Evolutionary conservation across 805 yeast genomes (phyloP), one percentile per base, ranked within the genome.

Genomic region (Kregervanrija delftensis): DNA sequence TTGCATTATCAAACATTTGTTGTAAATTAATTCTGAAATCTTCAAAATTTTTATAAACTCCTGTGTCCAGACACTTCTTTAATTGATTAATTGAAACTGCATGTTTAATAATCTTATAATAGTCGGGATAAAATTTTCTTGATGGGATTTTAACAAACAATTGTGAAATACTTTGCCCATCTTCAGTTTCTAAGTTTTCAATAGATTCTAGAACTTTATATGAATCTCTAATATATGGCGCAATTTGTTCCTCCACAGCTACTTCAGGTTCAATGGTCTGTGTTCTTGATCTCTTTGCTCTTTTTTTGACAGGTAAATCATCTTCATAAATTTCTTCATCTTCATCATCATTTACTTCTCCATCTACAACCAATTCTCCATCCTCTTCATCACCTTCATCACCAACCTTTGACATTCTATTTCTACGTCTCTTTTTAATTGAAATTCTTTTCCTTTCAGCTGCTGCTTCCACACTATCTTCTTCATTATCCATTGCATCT

Each of bases 121-220:
- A 91, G 63, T 91, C 97, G 0, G 96, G 93, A 61, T 88, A 91
- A 43, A 79, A 59, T 60, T 76, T 76, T 50, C 76, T 74, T 0
- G 90, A 74, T 3, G 98, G 98, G 1, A 88, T 86, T 30, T 61
- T 77, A 55, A 79, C 59, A 66, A 90, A 90, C 41, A 82, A 65
- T 35, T 74, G 83, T 30, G 75, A 67, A 11, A 72, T 54, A 8
- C 62, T 55, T 30, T 77, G 73, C 32, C 71, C 80, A 14, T 65
- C 68, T 48, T 65, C 76, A 51, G 75, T 80, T 41, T 50, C 64
- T 43, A 72, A 60, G 36, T 62, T 61, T 35, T 45, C 49, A 9
- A 50, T 28, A 1, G 31, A 36, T 33, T 43, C 35, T 36, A 50
- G 39, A 16, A 50, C 30, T 15, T 33, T 39, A 35, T 48, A 37